Conservation (phyloP, 2,329 filamentous ascomycete species). For the Sarocladium oryzae region DNA sequence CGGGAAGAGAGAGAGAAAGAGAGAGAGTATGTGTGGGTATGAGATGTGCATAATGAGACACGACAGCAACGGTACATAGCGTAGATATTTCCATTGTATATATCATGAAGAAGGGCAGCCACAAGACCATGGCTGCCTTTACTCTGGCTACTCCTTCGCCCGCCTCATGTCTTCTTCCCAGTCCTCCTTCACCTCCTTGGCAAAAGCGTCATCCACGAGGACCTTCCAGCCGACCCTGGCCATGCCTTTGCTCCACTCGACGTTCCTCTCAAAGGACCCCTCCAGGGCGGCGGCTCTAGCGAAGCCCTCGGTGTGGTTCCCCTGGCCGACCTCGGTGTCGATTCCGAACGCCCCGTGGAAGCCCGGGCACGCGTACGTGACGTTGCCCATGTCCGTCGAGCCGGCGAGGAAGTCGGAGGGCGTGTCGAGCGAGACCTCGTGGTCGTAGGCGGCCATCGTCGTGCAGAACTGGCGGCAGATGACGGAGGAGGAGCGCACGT, state of each 20-base stretch:
- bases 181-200: background rate
- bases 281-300: constrained; percentile 36
- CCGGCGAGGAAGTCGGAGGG: constrained; percentile 21
- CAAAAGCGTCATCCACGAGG: constrained; percentile 16
- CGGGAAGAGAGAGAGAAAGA: no score
- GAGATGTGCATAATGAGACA: no score
- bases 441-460: constrained; percentile 34
- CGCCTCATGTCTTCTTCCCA: constrained; percentile 8
- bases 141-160: background rate
- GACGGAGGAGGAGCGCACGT: constrained; percentile 37
- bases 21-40: no score
- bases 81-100: background rate
- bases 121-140: no score
- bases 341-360: constrained; percentile 44
- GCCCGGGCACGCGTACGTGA: constrained; percentile 38
- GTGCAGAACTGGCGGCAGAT: constrained; percentile 36
- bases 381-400: constrained; percentile 47
- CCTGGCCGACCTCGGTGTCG: constrained; percentile 27
- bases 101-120: background rate
- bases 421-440: constrained; percentile 30
- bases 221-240: constrained; percentile 28
- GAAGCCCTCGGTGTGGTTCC: constrained; percentile 34
- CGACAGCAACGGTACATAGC: no score
- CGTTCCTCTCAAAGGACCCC: constrained; percentile 28
- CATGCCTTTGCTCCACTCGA: constrained; percentile 39